Percentiles rank a stretch among this genome's conserved stretches.
Conservation (phyloP, 805 yeast genomes). For the Torulaspora maleeae region DNA sequence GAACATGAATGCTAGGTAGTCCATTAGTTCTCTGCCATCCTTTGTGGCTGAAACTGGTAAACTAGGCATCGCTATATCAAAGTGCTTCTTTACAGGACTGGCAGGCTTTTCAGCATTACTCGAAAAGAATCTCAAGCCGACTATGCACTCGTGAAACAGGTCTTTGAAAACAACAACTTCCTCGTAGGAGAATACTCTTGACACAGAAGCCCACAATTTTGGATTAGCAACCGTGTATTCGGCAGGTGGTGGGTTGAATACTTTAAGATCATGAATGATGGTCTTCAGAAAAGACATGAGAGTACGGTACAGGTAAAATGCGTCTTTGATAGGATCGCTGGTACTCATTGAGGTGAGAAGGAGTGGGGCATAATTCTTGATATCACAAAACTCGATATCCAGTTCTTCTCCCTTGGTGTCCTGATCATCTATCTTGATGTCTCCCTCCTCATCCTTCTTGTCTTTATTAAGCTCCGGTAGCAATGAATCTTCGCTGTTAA, state of each 20-base stretch:
- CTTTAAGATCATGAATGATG: conserved; percentile 80
- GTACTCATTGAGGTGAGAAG: conserved; percentile 46
- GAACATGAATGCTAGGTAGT: conserved; percentile 87
- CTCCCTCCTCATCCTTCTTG: conserved; percentile 21
- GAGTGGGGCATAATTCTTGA: conserved; percentile 54
- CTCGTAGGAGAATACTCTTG: conserved; percentile 77
- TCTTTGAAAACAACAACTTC: conserved; percentile 73
- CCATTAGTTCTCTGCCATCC: conserved; percentile 95
- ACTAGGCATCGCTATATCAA: conserved; percentile 73
- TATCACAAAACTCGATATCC: conserved; percentile 41
- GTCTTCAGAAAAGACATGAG: conserved; percentile 86
- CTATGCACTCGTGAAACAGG: conserved; percentile 77
- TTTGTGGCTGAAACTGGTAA: conserved; percentile 82
- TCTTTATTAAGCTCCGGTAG: conserved; percentile 23
- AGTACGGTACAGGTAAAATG: conserved; percentile 81
- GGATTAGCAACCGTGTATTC: conserved; percentile 47
- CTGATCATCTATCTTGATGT: conserved; percentile 12
- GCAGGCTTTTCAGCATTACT: conserved; percentile 32
- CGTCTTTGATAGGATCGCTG: conserved; percentile 74
- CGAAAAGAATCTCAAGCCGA: conserved; percentile 75
- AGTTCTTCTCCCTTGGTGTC: conserved; percentile 16
- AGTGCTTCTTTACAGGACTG: conserved; percentile 34
- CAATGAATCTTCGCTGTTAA: conserved; percentile 2
- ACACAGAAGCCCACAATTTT: conserved; percentile 76
- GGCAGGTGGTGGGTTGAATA: conserved; percentile 78